Evolutionary conservation across 306 rosid genomes (phyloP).

Genomic region (Vicia sativa): DNA sequence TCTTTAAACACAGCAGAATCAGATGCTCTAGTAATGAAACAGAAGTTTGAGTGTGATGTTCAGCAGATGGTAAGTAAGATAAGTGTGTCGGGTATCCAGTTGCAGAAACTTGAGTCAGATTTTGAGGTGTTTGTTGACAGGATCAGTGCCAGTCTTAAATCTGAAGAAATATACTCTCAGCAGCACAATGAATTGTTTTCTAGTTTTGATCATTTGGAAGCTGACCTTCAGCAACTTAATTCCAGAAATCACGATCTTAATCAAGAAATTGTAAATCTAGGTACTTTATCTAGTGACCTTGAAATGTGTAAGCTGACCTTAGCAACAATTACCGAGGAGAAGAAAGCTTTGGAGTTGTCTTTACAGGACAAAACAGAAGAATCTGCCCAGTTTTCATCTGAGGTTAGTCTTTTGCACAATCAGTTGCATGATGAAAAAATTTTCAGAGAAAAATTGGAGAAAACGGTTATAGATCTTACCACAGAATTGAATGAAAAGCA

Average conservation of each 20-base stretch:
- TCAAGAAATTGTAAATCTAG: constrained; percentile 57
- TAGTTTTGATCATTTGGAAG: constrained; percentile 62
- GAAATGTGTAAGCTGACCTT: constrained; percentile 57
- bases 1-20: constrained; percentile 60
- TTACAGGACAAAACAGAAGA: constrained; percentile 62
- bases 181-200: constrained; percentile 62
- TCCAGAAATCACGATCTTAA: constrained; percentile 66
- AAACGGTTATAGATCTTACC: too few relatives aligned
- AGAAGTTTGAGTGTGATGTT: constrained; percentile 58
- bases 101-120: constrained; percentile 70
- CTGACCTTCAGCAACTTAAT: constrained; percentile 71
- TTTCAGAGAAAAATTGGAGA: too few relatives aligned
- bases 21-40: constrained; percentile 59
- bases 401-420: constrained; percentile 47
- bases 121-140: constrained; percentile 66
- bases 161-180: constrained; percentile 63
- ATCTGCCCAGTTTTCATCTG: constrained; percentile 56
- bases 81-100: constrained; percentile 53
- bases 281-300: constrained; percentile 54
- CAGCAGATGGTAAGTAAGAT: constrained; percentile 51
- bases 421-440: too few relatives aligned
- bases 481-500: too few relatives aligned
- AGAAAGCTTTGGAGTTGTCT: constrained; percentile 57
- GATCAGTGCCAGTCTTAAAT: constrained; percentile 52
- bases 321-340: constrained; percentile 56